phyloP scores from a whole-genome alignment of 2,329 filamentous ascomycete species.

The Aphanoascus verrucosus region DNA sequence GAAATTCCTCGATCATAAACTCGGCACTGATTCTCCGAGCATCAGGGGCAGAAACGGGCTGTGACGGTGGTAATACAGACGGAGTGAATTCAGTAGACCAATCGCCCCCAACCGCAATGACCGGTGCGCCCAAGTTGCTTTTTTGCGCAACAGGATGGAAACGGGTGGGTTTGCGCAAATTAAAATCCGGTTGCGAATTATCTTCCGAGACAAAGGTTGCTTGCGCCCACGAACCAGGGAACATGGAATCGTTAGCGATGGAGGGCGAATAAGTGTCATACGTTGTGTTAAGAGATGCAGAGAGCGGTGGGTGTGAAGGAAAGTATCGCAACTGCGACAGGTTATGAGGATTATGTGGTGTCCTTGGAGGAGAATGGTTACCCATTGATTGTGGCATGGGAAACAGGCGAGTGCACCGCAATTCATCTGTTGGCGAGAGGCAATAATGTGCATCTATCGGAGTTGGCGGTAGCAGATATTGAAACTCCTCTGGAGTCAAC shows the following conservation, averaged over 20 bases:
- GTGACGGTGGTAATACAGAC: constrained; percentile 21
- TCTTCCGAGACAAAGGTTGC: constrained; percentile 30
- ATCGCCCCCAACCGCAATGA: constrained; percentile 21
- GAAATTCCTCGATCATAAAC: constrained; percentile 37
- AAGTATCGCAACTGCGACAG: constrained; percentile 32
- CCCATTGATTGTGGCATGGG: constrained; percentile 33
- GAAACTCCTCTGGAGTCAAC: constrained; percentile 34
- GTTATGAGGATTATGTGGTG: constrained; percentile 31
- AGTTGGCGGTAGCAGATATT: constrained; percentile 32
- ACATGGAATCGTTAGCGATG: constrained; percentile 25
- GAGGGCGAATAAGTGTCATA: constrained; percentile 6
- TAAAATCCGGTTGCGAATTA: constrained; percentile 25
- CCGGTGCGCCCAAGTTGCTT: constrained; percentile 19
- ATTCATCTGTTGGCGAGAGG: constrained; percentile 25
- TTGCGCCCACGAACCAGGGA: constrained; percentile 35
- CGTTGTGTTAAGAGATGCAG: constrained; percentile 23
- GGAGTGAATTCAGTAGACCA: constrained; percentile 22
- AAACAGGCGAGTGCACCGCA: constrained; percentile 24
- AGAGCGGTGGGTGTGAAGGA: constrained; percentile 31
- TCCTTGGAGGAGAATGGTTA: constrained; percentile 36
- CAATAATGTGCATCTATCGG: constrained; percentile 32
- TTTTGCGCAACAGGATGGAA: constrained; percentile 33
- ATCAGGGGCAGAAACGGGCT: constrained; percentile 12
- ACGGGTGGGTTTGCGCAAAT: constrained; percentile 26
- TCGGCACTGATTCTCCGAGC: constrained; percentile 27